Evolutionary conservation across 805 yeast genomes (phyloP), one percentile per base, ranked within the genome.

Genomic region (Wickerhamiella lipophila): DNA sequence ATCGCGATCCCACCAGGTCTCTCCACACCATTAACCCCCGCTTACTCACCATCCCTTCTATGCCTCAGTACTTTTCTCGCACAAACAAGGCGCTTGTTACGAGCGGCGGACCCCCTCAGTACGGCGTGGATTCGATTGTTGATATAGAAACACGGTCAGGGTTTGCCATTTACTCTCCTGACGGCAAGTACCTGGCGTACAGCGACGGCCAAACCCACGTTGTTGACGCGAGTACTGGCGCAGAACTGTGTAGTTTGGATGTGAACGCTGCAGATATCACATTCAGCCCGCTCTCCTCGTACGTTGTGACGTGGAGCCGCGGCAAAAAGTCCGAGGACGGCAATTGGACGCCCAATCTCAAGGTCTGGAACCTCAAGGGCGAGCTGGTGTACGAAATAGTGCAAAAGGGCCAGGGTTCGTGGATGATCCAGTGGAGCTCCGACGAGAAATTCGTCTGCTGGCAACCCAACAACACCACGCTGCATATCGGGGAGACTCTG

Each of bases 201-300:
- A 82, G 79, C 60, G 83, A 83, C 22, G 65, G 68, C 34, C 55
- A 68, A 47, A 83, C 83, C 45, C 67, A 70, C 15, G 69, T 85
- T 23, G 67, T 77, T 41, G 72, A 76, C 57, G 73, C 89, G n/a
- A 65, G 65, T 7, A 60, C 71, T 29, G 78, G 82, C 18, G 65
- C 68, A 6, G 57, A 67, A 15, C 60, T 74, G 40, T 68, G 71
- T 49, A 68, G 64, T 41, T 64, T 86, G 46, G 77, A 74, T 32
- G 67, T 79, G 44, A 61, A 69, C 27, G 94, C 86, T 54, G 83
- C 80, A 15, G 96, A 92, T 61, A 62, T 92, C 58, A 77, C 78
- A 53, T 87, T 92, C 64, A 84, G 95, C n/a, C 95, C 96, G 8
- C 71, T 76, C 43, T 97, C 96, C 13, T 76, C 78, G 42, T 88